Percentiles rank a stretch among this genome's conserved stretches.
phyloP scores from a whole-genome alignment of 1,139 yeast species.

The Candida sanyaensis region DNA sequence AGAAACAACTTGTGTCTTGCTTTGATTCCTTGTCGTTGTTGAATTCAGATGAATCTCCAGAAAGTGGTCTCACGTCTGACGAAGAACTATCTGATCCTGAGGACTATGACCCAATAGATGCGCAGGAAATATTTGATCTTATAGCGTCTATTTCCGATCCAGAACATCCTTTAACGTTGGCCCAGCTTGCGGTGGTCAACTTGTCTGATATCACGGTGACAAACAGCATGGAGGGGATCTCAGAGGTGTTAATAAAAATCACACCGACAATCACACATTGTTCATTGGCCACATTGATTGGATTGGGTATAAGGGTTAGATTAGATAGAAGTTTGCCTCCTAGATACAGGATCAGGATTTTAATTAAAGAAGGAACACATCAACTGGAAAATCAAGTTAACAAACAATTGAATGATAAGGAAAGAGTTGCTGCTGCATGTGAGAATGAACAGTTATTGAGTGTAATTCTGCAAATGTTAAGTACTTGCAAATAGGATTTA shows the following conservation, averaged over 20 bases:
- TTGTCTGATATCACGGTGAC: conserved; percentile 73
- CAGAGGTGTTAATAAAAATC: conserved; percentile 78
- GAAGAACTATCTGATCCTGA: conserved; percentile 24
- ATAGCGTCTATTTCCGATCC: conserved; percentile 94
- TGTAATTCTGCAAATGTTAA: conserved; percentile 90
- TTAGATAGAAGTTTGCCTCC: conserved; percentile 87
- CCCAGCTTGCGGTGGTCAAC: conserved; percentile 93
- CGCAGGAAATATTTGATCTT: conserved; percentile 59
- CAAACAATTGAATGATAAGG: conserved; percentile 95
- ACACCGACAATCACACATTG: conserved; percentile 99
- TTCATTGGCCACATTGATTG: conserved; percentile 92
- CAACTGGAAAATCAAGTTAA: conserved; percentile 96
- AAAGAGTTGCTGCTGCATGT: conserved; percentile 97
- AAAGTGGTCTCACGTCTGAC: conserved; percentile 2
- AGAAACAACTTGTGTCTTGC: conserved; percentile 9
- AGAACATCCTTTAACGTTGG: conserved; percentile 93
- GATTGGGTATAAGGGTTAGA: conserved; percentile 90
- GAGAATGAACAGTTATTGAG: conserved; percentile 89
- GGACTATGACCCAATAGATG: conserved; percentile 68
- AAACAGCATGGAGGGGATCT: conserved; percentile 51
- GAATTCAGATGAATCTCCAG: conserved; percentile 9
- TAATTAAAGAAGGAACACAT: conserved; percentile 89
- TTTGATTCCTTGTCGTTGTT: conserved; percentile 13
- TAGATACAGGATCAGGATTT: conserved; percentile 75
- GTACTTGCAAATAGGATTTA: conserved; percentile 57